Percentiles rank a stretch among this genome's conserved stretches.
Evolutionary conservation across 2,329 filamentous ascomycete species (phyloP).

Genomic region (Phialophora chinensis): DNA sequence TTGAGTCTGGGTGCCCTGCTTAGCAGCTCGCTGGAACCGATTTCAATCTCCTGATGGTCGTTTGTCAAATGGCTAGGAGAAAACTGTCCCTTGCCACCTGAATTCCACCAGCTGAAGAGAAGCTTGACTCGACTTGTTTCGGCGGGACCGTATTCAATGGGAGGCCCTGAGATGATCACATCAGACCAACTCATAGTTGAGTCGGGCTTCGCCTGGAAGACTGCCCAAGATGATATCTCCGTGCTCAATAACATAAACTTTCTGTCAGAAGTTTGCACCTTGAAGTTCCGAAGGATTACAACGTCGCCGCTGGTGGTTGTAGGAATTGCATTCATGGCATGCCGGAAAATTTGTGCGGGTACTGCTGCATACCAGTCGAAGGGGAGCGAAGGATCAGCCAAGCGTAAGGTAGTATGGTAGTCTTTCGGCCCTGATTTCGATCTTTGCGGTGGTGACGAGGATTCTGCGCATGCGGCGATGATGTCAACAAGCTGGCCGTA

Average conservation of each 20-base stretch:
- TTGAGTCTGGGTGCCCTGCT: not conserved
- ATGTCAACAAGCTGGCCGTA: slow-evolving; percentile 50
- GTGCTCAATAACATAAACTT: slow-evolving; percentile 50
- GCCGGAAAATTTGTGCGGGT: slow-evolving; percentile 51
- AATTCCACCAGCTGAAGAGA: slow-evolving; percentile 51
- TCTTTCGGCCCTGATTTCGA: slow-evolving; percentile 49
- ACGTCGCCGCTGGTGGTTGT: slow-evolving; percentile 47
- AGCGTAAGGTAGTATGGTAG: slow-evolving; percentile 48
- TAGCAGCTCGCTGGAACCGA: not conserved
- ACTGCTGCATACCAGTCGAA: slow-evolving; percentile 40
- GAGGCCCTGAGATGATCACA: slow-evolving; percentile 46
- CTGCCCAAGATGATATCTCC: slow-evolving; percentile 54
- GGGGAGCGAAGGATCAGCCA: slow-evolving; percentile 54
- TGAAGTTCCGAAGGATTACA: slow-evolving; percentile 54
- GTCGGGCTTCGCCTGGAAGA: slow-evolving; percentile 44
- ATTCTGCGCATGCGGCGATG: slow-evolving; percentile 49
- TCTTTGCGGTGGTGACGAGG: slow-evolving; percentile 39
- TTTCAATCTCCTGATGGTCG: not conserved
- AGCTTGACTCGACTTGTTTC: slow-evolving; percentile 47
- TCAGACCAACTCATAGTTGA: slow-evolving; percentile 38
- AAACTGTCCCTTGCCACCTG: slow-evolving; percentile 42
- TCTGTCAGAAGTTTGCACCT: slow-evolving; percentile 50
- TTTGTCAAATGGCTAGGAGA: not conserved
- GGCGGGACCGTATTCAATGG: slow-evolving; percentile 48
- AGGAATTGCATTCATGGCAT: slow-evolving; percentile 49